Evolutionary conservation across 768 basidiomycete species (phyloP), one percentile per base, ranked within the genome.

Genomic region (Hydnomerulius pinastri): DNA sequence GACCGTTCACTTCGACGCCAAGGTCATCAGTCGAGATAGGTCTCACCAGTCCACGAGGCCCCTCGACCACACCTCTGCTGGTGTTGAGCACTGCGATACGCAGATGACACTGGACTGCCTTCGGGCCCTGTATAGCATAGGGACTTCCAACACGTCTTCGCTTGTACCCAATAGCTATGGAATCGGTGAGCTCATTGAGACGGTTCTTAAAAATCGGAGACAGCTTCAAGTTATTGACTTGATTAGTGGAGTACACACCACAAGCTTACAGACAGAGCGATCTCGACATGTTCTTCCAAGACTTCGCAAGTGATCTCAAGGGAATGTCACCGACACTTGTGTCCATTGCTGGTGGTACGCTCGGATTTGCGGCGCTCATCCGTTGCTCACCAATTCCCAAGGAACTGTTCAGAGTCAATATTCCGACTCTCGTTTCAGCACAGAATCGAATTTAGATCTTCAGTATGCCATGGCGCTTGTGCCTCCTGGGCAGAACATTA

Each of bases 401-500:
- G 77, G 78, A 20, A 67, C 76, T 27, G 68, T 73, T 5, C 80
- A 82, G 59, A 74, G 73, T 4, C 49, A 47, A 3, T 33, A 71
- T 30, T 60, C 67, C 53, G 69, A 74, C 38, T 79, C 80, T 55
- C 55, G 67, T 17, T 70, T 70, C 58, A 80, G 78, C 54, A 80
- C 75, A 40, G 82, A 85, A 60, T 77, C 79, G 18, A 71, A 81
- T 53, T 71, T 85, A 13, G 82, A 84, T 63, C 70, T 85, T 8
- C 65, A 83, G 64, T 82, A 80, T 48, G 74, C 71, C 13, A 77
- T 84, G 80, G 63, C 69, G 6, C 69, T 83, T 27, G 72, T 75
- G 11, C 71, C 71, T 3, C 62, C 58, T 8, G 60, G 65, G 8
- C 76, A 77, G 52, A 55, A 59, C 4, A 71, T 78, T 4, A 74